These are phyloP conservation scores for Lactarius deliciosus DNA, from an alignment of 768 basidiomycete species.

Conservation along the genomic window DNA sequence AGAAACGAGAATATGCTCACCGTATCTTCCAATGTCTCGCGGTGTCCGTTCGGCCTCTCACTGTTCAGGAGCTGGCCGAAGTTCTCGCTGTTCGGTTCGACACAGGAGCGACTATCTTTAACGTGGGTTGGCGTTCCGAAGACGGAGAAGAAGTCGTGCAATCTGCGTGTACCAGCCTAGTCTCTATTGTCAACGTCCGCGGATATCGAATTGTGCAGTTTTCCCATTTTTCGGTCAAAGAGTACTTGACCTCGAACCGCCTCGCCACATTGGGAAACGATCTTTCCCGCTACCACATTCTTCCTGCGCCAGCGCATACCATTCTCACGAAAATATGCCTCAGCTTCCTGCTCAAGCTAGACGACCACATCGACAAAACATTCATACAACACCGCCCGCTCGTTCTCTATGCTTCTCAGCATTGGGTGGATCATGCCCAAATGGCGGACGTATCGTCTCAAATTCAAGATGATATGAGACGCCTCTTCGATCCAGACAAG, in stretches of 20 bases:
- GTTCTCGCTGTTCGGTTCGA: slow-evolving; percentile 16
- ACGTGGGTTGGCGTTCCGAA: slow-evolving; percentile 3
- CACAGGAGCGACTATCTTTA: neutral
- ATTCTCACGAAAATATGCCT: slow-evolving; percentile 8
- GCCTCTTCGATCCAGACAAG: neutral
- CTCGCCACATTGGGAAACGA: neutral
- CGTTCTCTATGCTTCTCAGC: neutral
- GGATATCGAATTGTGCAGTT: slow-evolving; percentile 13
- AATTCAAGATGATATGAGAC: slow-evolving; percentile 2
- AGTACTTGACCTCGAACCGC: slow-evolving; percentile 20
- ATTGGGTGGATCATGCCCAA: slow-evolving; percentile 18
- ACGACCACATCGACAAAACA: neutral
- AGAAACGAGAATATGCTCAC: slow-evolving; percentile 5
- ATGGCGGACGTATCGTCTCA: neutral
- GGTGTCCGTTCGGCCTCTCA: slow-evolving; percentile 5
- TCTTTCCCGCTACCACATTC: slow-evolving; percentile 19
- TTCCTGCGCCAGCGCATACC: slow-evolving; percentile 4
- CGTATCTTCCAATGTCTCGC: slow-evolving; percentile 19
- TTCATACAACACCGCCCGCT: neutral
- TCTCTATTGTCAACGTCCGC: neutral
- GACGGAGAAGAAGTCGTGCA: slow-evolving; percentile 11
- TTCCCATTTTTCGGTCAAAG: slow-evolving; percentile 20
- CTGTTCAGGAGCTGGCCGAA: slow-evolving; percentile 13
- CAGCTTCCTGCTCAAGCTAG: slow-evolving; percentile 11
- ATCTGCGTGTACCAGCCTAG: slow-evolving; percentile 11